Percentiles rank a stretch among this genome's conserved stretches.
phyloP scores from a whole-genome alignment of 1,284 basidiomycete genomes.

The Ustilago shanxiensis region DNA sequence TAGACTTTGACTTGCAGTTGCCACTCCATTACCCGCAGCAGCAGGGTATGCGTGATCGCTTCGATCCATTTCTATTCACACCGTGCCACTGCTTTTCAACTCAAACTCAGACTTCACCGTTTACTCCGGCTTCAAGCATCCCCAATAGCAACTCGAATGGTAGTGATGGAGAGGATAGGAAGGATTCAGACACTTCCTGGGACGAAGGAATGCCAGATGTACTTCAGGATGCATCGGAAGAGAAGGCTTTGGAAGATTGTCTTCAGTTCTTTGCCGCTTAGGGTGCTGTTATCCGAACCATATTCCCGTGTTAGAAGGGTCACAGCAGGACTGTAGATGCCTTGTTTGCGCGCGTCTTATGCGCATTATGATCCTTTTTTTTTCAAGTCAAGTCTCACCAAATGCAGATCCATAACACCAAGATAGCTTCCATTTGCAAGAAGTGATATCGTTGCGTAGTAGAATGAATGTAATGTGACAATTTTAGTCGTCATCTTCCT shows the following conservation, averaged over 20 bases:
- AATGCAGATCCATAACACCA: too few species aligned
- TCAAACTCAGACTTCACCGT: neutral
- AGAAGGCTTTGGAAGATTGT: neutral
- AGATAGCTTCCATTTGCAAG: neutral
- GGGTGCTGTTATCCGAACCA: neutral
- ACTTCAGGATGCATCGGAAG: constrained; percentile 16
- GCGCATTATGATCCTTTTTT: too few species aligned
- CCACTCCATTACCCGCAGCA: constrained; percentile 7
- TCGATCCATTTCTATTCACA: constrained; percentile 25
- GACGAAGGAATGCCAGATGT: constrained; percentile 26
- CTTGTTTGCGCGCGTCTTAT: neutral
- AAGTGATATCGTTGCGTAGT: neutral
- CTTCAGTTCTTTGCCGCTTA: neutral
- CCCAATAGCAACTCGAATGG: neutral
- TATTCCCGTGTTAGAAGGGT: too few species aligned
- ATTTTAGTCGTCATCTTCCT: constrained; percentile 31
- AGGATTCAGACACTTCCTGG: constrained; percentile 6
- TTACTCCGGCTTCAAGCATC: neutral
- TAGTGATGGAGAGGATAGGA: neutral
- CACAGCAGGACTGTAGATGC: neutral
- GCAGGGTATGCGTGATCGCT: neutral
- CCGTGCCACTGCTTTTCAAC: constrained; percentile 12
- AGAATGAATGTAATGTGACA: neutral
- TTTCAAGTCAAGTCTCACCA: too few species aligned
- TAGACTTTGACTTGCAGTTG: neutral